Evolutionary conservation across 2,329 filamentous ascomycete species (phyloP), one percentile per base, ranked within the genome.

Genomic region (Xylariomycetidae sp.): DNA sequence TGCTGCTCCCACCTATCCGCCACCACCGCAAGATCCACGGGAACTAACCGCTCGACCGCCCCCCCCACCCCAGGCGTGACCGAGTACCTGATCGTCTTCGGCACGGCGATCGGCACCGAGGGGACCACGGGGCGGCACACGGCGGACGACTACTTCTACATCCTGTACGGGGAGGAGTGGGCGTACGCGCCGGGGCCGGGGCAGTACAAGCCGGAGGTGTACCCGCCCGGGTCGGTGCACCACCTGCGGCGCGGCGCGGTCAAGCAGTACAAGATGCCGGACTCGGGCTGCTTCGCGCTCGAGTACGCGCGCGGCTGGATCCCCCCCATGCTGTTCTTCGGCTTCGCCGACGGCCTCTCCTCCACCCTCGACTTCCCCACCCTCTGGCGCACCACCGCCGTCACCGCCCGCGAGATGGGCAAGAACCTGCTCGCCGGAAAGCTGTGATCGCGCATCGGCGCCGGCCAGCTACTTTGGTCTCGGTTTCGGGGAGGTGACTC

Each of bases 101-200:
- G 85, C 57, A 85, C 84, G 1, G 73, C 85, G 8, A 64, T 89
- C 47, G 87, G 87, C 49, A 94, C 88, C 10, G 87, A 93, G 63
- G 88, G 88, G 41, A 87, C 94, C 70, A 77, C 78, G 2, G 88
- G 88, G 44, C 83, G 87, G 31, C 88, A 94, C 71, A 90, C 86
- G 10, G 87, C 87, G 12, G 85, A 94, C 63, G 88, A 95, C 69
- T 95, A 92, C 71, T 95, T 95, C 72, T 77, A 89, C 70, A 94
- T 95, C 68, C 71, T 95, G 19, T 68, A 69, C 20, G 88, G 88
- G 49, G 77, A 79, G 49, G 80, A 94, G 63, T 70, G 76, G 50
- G 83, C 86, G 44, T 89, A 87, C 67, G 70, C 75, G 4, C 76
- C 80, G 2, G 70, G 75, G 4, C 76, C 80, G 2, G 82, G 82